Evolutionary conservation across 2,329 filamentous ascomycete species (phyloP).

Genomic region (Dryadomyces quercus-mongolicae): DNA sequence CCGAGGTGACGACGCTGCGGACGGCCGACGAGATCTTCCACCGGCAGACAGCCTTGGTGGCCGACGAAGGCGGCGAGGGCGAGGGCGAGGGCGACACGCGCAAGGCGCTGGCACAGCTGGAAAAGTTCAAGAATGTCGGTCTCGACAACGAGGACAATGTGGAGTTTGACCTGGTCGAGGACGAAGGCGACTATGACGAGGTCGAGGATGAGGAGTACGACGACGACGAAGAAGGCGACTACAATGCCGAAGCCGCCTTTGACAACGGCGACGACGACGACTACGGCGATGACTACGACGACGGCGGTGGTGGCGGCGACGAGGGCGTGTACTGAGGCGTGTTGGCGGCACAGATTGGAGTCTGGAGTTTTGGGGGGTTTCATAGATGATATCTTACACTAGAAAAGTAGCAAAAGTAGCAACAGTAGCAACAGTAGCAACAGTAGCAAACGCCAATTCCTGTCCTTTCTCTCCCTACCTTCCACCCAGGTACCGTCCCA

Average conservation of each 20-base stretch:
- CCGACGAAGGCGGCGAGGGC: constrained; percentile 1
- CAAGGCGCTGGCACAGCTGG: constrained; percentile 31
- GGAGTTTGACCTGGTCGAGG: constrained; percentile 35
- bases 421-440: no score
- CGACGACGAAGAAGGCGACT: constrained; percentile 48
- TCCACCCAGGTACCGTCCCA: constrained; percentile 33
- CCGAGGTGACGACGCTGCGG: constrained; percentile 32
- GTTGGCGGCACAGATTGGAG: not conserved
- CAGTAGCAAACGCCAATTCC: no score
- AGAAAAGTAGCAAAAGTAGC: no score
- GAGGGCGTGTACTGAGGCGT: constrained; percentile 14
- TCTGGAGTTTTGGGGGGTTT: not conserved
- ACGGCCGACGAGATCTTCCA: constrained; percentile 40
- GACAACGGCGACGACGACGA: constrained; percentile 44
- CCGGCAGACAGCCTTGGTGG: constrained; percentile 18
- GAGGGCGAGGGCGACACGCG: constrained; percentile 7
- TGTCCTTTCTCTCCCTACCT: constrained; percentile 13
- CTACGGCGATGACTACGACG: constrained; percentile 32
- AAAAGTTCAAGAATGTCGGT: constrained; percentile 29
- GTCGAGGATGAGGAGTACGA: constrained; percentile 38
- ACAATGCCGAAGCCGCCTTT: constrained; percentile 49
- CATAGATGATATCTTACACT: not conserved
- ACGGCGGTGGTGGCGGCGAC: constrained; percentile 29
- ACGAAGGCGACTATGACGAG: constrained; percentile 33
- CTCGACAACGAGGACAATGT: constrained; percentile 22